phyloP scores from a whole-genome alignment of 1,139 yeast genomes.

The Pichia inconspicua region DNA sequence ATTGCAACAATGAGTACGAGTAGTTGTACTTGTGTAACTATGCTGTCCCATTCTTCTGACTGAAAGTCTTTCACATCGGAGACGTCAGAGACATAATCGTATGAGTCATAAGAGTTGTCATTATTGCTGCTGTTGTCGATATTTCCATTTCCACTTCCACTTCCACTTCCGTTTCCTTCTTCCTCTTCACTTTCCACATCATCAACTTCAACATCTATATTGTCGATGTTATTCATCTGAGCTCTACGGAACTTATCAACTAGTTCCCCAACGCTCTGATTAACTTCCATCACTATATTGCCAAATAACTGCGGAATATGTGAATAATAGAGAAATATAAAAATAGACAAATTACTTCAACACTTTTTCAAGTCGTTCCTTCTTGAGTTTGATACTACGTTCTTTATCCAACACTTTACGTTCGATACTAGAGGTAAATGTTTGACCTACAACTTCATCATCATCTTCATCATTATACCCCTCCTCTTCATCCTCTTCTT shows the following conservation, averaged over 20 bases:
- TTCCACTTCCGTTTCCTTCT: neutral
- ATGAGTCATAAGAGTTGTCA: neutral
- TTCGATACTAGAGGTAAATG: neutral
- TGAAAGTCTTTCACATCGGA: slow-evolving; percentile 31
- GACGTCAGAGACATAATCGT: neutral
- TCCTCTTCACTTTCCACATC: neutral
- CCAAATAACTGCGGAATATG: neutral
- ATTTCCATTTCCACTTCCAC: no score
- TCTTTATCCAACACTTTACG: slow-evolving; percentile 8
- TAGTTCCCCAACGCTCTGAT: neutral
- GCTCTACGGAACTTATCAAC: neutral
- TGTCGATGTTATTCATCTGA: neutral
- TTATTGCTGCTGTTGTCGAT: neutral
- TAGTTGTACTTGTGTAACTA: slow-evolving; percentile 51
- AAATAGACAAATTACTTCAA: no score
- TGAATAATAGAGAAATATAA: no score
- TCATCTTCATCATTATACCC: slow-evolving; percentile 4
- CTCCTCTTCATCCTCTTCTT: neutral
- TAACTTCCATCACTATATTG: neutral
- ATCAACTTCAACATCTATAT: no score
- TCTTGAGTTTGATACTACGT: slow-evolving; percentile 14
- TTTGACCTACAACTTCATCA: no score
- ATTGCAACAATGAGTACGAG: slow-evolving; percentile 51
- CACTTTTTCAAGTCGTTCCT: slow-evolving; percentile 18
- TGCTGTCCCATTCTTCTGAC: slow-evolving; percentile 78